Base-by-base conservation (phyloP, 257 asterid species). In the Solanum sitiens region DNA sequence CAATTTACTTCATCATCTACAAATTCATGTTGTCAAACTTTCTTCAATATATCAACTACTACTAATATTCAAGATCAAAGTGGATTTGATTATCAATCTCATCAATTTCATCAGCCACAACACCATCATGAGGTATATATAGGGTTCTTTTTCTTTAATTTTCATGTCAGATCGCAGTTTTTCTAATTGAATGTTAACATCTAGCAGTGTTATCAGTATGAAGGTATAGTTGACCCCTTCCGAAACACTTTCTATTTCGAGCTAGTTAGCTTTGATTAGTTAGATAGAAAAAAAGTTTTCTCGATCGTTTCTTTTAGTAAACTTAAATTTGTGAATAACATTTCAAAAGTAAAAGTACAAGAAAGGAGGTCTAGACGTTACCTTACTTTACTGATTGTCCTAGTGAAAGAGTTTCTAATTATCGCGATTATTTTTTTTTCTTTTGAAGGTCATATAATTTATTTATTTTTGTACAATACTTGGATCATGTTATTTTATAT, bases 101-200 rank as follows among this genome's bases (percentile, higher is more conserved):
- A 90, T 88, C 92, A 90, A 25, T 23, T 89, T 16, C 88, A 90
- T 88, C 92, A 79, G 15, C 89, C 63, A 39, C 93, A 76, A 13
- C 91, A 87, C 10, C 95, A 87, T 12, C 90, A 71, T 18, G 87
- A 90, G 96, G 98, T 94, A 89, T 68, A n/a, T 70, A 70, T 25
- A 79, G 85, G 27, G 85, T 45, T 45, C 10, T 27, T 16, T 27
- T 30, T 83, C 21, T 8, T 44, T 44, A 6, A 12, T 80, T 80
- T n/a, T 4, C 14, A 11, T 21, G 2, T 32, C 56, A 11, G 72
- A 56, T 84, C 76, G 0, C 56, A 4, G 0, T 59, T 84, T 37
- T 23, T 13, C 5, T 56, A 18, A 53, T 53, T 8, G 9, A 53
- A 21, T 53, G 21, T 16, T 53, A 53, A 53, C 2, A 53, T 21